These are phyloP conservation scores for Metschnikowia continentalis DNA, from an alignment of 805 yeast genomes.

Conservation along the genomic window DNA sequence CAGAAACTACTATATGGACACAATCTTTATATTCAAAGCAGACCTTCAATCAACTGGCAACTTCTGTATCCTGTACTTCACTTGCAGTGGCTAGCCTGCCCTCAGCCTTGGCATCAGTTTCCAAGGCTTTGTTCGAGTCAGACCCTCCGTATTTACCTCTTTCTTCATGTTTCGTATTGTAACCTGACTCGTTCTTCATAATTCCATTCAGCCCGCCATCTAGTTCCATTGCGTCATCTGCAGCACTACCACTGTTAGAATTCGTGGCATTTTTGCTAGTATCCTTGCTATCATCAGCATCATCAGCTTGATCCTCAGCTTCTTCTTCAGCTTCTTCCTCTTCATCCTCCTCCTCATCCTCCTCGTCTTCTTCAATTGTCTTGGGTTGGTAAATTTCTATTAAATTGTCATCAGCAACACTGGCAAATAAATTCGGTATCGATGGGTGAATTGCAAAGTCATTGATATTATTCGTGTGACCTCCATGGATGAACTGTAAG, in stretches of 20 bases:
- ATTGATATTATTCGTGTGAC: slow-evolving; percentile 68
- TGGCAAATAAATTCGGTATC: slow-evolving; percentile 53
- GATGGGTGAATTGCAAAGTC: slow-evolving; percentile 67
- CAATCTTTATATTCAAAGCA: not conserved
- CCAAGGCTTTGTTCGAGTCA: not conserved
- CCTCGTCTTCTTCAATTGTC: slow-evolving; percentile 21
- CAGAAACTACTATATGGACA: not conserved
- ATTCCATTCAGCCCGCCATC: not conserved
- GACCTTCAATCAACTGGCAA: not conserved
- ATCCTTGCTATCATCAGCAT: slow-evolving; percentile 3
- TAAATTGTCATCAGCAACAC: slow-evolving; percentile 72
- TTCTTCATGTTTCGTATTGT: not conserved
- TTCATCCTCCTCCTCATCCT: slow-evolving; percentile 24
- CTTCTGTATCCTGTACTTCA: slow-evolving; percentile 2
- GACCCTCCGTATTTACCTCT: not conserved
- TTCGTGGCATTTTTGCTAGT: not conserved
- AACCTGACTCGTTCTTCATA: not conserved
- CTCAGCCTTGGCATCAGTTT: not conserved
- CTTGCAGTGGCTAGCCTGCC: not conserved
- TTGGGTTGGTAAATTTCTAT: slow-evolving; percentile 76
- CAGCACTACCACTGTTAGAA: not conserved
- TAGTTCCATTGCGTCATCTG: not conserved
- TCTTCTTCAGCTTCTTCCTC: slow-evolving; percentile 10
- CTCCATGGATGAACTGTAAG: slow-evolving; percentile 77
- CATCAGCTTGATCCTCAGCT: not conserved